These are phyloP conservation scores for Ochetophila trinervis DNA, from an alignment of 306 rosid genomes.

Conservation along the genomic window DNA sequence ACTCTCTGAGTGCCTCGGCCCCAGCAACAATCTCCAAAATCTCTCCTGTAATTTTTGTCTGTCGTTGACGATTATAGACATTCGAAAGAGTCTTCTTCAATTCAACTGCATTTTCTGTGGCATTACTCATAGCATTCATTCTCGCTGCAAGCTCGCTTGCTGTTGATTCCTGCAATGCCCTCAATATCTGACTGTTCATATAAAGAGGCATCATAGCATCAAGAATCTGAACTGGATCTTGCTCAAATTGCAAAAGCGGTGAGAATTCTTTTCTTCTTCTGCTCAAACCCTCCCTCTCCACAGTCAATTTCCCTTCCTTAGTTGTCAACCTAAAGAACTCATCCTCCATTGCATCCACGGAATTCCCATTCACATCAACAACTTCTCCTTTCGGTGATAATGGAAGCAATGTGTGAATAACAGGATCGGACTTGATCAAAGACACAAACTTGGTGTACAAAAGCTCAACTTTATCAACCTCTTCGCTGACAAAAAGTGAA, in stretches of 20 bases:
- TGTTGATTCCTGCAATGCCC: slow-evolving; percentile 70
- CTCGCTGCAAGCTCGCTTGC: slow-evolving; percentile 89
- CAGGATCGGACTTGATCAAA: slow-evolving; percentile 54
- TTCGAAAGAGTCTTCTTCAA: slow-evolving; percentile 52
- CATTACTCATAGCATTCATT: slow-evolving; percentile 77
- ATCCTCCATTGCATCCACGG: slow-evolving; percentile 53
- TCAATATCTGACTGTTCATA: slow-evolving; percentile 67
- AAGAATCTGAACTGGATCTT: slow-evolving; percentile 79
- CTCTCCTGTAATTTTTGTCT: slow-evolving; percentile 75
- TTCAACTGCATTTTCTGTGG: slow-evolving; percentile 71
- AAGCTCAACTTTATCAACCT: slow-evolving; percentile 80
- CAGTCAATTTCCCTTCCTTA: slow-evolving; percentile 55
- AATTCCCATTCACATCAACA: slow-evolving; percentile 50
- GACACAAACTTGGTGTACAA: slow-evolving; percentile 64
- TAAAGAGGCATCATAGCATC: slow-evolving; percentile 90
- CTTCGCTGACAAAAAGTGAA: slow-evolving; percentile 62
- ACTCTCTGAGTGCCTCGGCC: slow-evolving; percentile 52
- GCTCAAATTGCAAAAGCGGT: slow-evolving; percentile 66
- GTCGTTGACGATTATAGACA: slow-evolving; percentile 58
- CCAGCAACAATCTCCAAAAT: slow-evolving; percentile 83
- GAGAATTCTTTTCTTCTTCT: slow-evolving; percentile 24
- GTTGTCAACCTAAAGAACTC: slow-evolving; percentile 69
- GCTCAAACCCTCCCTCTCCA: slow-evolving; percentile 43
- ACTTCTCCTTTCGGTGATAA: slow-evolving; percentile 45
- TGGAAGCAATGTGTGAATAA: slow-evolving; percentile 68